These are phyloP conservation scores for Yamadazyma triangularis DNA, from an alignment of 1,139 yeast genomes.

Conservation along the genomic window DNA sequence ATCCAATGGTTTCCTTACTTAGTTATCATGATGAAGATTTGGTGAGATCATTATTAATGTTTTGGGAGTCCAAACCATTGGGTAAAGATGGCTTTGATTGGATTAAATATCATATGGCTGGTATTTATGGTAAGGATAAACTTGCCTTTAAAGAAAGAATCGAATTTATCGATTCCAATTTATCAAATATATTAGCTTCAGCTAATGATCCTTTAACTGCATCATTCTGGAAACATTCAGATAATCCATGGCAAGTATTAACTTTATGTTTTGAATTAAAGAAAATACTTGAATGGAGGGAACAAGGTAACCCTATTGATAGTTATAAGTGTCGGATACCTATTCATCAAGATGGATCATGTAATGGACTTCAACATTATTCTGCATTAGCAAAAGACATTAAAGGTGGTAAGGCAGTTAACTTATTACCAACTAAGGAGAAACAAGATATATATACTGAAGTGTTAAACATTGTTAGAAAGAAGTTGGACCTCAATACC, in stretches of 20 bases:
- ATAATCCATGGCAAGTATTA: slow-evolving; percentile 40
- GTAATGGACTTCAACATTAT: slow-evolving; percentile 96
- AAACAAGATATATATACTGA: slow-evolving; percentile 34
- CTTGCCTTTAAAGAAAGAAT: slow-evolving; percentile 20
- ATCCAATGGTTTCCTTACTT: slow-evolving; percentile 34
- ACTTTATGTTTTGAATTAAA: slow-evolving; percentile 32
- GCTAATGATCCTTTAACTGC: slow-evolving; percentile 23
- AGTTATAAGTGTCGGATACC: slow-evolving; percentile 32
- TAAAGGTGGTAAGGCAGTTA: slow-evolving; percentile 37
- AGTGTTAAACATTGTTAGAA: slow-evolving; percentile 25
- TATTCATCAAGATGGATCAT: slow-evolving; percentile 67
- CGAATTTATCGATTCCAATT: slow-evolving; percentile 22
- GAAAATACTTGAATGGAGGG: slow-evolving; percentile 15
- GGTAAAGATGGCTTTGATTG: slow-evolving; percentile 34
- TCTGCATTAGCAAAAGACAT: slow-evolving; percentile 63
- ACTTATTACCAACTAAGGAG: slow-evolving; percentile 16
- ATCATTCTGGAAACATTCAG: slow-evolving; percentile 37
- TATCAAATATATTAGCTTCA: slow-evolving; percentile 19
- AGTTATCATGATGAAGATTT: slow-evolving; percentile 37
- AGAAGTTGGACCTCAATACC: slow-evolving; percentile 14
- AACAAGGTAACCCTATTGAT: slow-evolving; percentile 14
- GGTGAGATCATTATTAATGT: slow-evolving; percentile 30
- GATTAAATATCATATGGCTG: slow-evolving; percentile 40
- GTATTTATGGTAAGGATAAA: slow-evolving; percentile 30
- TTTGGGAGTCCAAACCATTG: slow-evolving; percentile 35